Evolutionary conservation across 768 basidiomycete species (phyloP), one percentile per base, ranked within the genome.

Genomic region (Pisolithus sp.): DNA sequence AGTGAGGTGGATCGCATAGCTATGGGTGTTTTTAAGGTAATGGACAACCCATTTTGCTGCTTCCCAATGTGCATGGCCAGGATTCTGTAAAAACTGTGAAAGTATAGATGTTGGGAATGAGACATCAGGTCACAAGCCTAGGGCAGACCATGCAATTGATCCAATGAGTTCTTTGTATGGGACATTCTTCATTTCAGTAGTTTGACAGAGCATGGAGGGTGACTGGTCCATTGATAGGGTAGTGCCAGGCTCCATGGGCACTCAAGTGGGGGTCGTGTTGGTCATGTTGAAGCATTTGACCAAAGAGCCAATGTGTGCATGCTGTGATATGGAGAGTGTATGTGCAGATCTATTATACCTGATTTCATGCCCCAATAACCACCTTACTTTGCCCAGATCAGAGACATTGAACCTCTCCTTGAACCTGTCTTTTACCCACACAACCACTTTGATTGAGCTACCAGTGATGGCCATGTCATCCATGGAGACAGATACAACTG

Each of bases 301-400:
- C 2, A 49, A 39, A 0, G 8, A 36, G 21, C 62, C 50, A 13
- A 73, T 60, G 38, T 69, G 72, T 10, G 55, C 55, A 0, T 50
- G 46, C 44, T 70, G 71, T 5, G 53, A 64, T 7, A 73, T 46
- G 15, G 62, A 54, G 9, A 74, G 53, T 3, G 53, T 50, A 8
- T 60, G 57, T 7, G 52, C 28, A 6, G 55, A 20, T 1, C 48
- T 17, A 46, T 65, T 51, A 3, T 60, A 56, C 0, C 48, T 47
- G 17, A 75, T 50, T 34, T 68, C 59, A 21, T 72, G 59, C 7
- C 71, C 70, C 8, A 74, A 53, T 9, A 73, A 53, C 54, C 61
- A 65, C 21, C 41, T 56, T 30, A 45, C 28, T 13, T 26, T 17
- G 4, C 26, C n/a, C 8, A 74, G 45, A 24, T 62, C 59, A 0